Evolutionary conservation across 345 rosid species (phyloP), one percentile per base, ranked within the genome.

Genomic region (Mangifera indica): DNA sequence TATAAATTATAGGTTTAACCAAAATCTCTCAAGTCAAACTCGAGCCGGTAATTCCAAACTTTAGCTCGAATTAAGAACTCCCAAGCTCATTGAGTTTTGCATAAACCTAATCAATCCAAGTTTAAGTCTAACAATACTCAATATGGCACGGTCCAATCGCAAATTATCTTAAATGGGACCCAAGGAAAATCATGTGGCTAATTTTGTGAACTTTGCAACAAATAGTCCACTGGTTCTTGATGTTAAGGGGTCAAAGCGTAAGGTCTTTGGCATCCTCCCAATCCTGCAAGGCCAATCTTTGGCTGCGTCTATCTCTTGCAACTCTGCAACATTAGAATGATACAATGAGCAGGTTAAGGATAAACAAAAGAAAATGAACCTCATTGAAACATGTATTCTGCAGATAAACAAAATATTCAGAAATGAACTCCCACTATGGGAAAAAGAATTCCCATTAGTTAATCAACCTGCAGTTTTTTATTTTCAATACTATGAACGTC

Each of bases 221-320:
- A 92, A 94, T 60, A 94, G 98, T 60, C 98, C 98, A 70, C 98
- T 94, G 45, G 99, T 94, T 83, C 85, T 84, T 57, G 99, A 95
- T 32, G 90, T 84, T 10, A 75, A 74, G 18, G 99, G 96, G 78
- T 89, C 96, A 64, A 95, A 95, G 55, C 98, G 93, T 62, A 87
- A 72, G 57, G 93, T 92, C 76, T 82, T 87, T n/a, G 88, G 87
- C 65, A 86, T 88, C 60, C 86, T 59, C 32, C 99, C 99, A 7
- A 87, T 85, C 79, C 63, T 84, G 71, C 97, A 89, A 7, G 99
- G 97, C 97, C 98, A 94, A 61, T 74, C 85, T 66, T 78, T 78
- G 62, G 97, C 89, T 76, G 66, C 84, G 20, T 86, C 88, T 49
- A 92, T 89, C 81, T 87, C 91, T 85, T 64, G 76, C 75, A 92